Percentiles rank a stretch among this genome's conserved stretches.
These are phyloP conservation scores for Phialemoniopsis sp. DNA, from an alignment of 2,329 filamentous ascomycete genomes.

Conservation along the genomic window DNA sequence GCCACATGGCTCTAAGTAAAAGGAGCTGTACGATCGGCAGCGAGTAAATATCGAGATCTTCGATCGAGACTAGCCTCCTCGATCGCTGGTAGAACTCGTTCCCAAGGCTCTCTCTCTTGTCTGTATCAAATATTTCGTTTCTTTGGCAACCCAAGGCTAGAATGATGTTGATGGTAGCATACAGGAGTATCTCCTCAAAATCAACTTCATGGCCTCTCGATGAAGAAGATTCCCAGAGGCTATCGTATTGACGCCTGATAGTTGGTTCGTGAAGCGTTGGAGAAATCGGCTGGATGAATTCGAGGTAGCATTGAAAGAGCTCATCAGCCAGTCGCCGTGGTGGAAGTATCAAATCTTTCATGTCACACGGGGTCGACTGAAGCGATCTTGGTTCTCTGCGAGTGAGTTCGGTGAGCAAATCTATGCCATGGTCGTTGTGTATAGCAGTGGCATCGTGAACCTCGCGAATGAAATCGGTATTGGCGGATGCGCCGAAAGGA, in stretches of 20 bases:
- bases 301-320: constrained; percentile 10
- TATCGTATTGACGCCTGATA: constrained; percentile 6
- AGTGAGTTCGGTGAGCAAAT: no score
- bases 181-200: constrained; percentile 10
- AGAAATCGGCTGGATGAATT: constrained; percentile 9
- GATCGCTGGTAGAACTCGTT: constrained; percentile 21
- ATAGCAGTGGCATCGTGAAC: no score
- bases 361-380: constrained; percentile 1
- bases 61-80: constrained; percentile 14
- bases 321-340: constrained; percentile 5
- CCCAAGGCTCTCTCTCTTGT: constrained; percentile 8
- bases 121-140: constrained; percentile 5
- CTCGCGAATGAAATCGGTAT: no score
- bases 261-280: constrained; percentile 12
- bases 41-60: constrained; percentile 17
- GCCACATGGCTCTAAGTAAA: constrained; percentile 19
- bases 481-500: no score
- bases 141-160: constrained; percentile 21
- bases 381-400: constrained; percentile 3
- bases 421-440: background rate
- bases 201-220: background rate
- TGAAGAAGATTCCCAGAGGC: constrained; percentile 5
- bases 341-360: constrained; percentile 6
- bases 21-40: constrained; percentile 21
- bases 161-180: constrained; percentile 20